phyloP scores from a whole-genome alignment of 1,139 yeast genomes.

The Taphrina communis region DNA sequence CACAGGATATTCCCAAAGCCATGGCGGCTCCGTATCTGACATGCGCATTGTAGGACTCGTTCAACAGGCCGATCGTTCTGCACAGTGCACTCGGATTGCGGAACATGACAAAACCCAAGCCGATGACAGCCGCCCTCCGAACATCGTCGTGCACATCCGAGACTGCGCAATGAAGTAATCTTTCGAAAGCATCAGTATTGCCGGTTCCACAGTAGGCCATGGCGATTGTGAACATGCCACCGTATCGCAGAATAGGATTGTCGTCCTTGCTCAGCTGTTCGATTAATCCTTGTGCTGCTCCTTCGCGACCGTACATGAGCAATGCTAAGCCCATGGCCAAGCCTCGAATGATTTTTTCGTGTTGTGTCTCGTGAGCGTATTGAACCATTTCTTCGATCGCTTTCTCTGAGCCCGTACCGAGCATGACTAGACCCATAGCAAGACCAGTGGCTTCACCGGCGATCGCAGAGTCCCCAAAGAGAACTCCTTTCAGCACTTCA shows the following conservation, averaged over 20 bases:
- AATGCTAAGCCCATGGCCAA: conserved; percentile 88
- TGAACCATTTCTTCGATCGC: conserved; percentile 83
- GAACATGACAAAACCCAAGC: conserved; percentile 88
- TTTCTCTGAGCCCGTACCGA: conserved; percentile 82
- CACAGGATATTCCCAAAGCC: conserved; percentile 96
- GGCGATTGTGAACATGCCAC: conserved; percentile 93
- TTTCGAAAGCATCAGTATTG: conserved; percentile 81
- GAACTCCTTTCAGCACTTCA: conserved; percentile 81
- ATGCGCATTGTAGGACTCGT: conserved; percentile 96
- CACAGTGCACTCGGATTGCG: conserved; percentile 95
- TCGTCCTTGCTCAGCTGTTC: conserved; percentile 73
- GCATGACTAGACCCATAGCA: conserved; percentile 94
- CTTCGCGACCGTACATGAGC: conserved; percentile 84
- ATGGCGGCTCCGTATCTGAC: conserved; percentile 98
- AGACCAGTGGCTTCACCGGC: conserved; percentile 98
- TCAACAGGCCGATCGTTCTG: conserved; percentile 86
- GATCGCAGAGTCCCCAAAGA: conserved; percentile 88
- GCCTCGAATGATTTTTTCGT: conserved; percentile 92
- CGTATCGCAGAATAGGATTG: conserved; percentile 86
- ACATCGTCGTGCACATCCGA: conserved; percentile 97
- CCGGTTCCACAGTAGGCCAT: conserved; percentile 98
- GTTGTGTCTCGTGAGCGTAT: conserved; percentile 94
- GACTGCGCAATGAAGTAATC: conserved; percentile 88
- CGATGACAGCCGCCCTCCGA: conserved; percentile 92
- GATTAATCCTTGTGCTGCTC: conserved; percentile 75